Percentiles rank a stretch among this genome's conserved stretches.
Evolutionary conservation across 2,329 filamentous ascomycete genomes (phyloP).

Genomic region (Stachybotrys chartarum): DNA sequence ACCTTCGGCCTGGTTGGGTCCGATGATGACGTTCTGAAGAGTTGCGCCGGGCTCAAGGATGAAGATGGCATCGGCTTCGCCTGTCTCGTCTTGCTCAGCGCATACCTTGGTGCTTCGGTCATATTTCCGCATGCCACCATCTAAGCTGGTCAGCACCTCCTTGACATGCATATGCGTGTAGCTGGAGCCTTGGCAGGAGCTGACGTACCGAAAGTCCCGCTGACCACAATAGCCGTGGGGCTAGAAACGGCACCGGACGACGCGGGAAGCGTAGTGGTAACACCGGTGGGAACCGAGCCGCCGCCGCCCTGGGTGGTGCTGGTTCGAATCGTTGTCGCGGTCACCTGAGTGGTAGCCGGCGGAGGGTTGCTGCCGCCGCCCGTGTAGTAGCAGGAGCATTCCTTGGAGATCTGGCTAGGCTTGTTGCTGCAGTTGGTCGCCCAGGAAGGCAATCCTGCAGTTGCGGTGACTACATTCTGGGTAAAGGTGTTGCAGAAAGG

Average conservation of each 20-base stretch:
- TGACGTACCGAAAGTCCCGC: constrained; percentile 13
- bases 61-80: not conserved
- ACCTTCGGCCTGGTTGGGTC: constrained; percentile 1
- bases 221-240: constrained; percentile 25
- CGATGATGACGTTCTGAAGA: constrained; percentile 1
- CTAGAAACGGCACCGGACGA: not conserved
- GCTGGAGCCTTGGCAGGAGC: too few relatives aligned
- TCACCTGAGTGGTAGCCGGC: not conserved
- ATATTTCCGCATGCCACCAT: constrained; percentile 40
- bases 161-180: too few relatives aligned
- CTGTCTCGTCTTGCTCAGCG: not conserved
- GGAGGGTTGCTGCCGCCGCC: not conserved
- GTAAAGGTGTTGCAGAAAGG: constrained; percentile 26
- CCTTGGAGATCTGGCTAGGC: constrained; percentile 15
- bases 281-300: not conserved
- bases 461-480: constrained; percentile 14
- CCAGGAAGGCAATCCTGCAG: constrained; percentile 12
- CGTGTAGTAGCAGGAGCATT: constrained; percentile 16
- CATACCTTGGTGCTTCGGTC: constrained; percentile 25
- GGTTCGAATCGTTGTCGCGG: not conserved
- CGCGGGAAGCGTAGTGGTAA: not conserved
- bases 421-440: constrained; percentile 16
- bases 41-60: not conserved
- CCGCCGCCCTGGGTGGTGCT: not conserved
- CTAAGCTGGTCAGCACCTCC: constrained; percentile 7